Evolutionary conservation across 2,329 filamentous ascomycete genomes (phyloP), one percentile per base, ranked within the genome.

Genomic region (Metarhizium robertsii): DNA sequence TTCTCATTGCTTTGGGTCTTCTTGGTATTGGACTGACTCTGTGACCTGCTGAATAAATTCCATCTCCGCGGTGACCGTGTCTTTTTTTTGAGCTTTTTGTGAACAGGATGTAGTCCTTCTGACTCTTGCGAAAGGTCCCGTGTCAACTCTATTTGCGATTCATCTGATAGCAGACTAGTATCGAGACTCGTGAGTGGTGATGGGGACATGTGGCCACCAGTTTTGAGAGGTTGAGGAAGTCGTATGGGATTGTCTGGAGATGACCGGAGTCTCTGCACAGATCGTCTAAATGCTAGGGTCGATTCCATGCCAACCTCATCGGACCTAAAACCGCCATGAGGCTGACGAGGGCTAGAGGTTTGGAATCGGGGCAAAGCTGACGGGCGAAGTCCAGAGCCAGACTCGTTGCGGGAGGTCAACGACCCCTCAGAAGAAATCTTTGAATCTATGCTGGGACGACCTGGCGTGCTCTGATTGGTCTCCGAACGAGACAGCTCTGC

Each of bases 11-110:
- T 70, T 5, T 70, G 63, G 16, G 65, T 66, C 57, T 73, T 66
- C 57, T 73, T 73, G 56, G 60, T 62, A 53, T 66, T 64, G 2
- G 73, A 62, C 46, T 74, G 71, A 40, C 67, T 75, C 34, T 81
- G 78, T 0, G 79, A 79, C 50, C 81, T 75, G 51, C 81, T 76
- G 60, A 86, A 86, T 13, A 85, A 65, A 59, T 84, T 85, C 83
- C 83, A 86, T 61, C 79, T 84, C 7, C 79, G 75, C 29, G 81
- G 81, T 30, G 79, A 81, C 47, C 74, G 77, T 1, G 76, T 65
- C 53, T 75, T 74, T 65, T 83, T 85, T 25, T 75, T 73, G 25
- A 82, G 66, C 65, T 84, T 85, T 66, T 78, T 84, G 0, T 79
- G 70, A 1, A 63, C 65, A 20, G 64, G 60, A 25, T 59, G 66